A percentile compares a stretch with the other conserved stretches of the same genome.
Evolutionary conservation across 306 rosid genomes (phyloP).

Genomic region (Cicer bijugum): DNA sequence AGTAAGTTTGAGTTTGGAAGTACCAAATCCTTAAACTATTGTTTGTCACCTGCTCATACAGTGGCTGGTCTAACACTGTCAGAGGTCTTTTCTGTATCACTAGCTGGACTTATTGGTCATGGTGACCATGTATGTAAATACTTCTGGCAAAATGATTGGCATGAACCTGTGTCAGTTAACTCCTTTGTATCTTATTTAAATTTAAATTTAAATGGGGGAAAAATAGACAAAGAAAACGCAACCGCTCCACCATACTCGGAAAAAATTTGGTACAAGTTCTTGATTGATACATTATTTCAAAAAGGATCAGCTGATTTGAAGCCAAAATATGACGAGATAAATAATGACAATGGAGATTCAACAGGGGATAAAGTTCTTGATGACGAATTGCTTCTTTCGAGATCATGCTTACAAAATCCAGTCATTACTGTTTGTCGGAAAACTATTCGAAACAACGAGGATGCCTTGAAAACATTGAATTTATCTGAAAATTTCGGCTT

Average conservation of each 20-base stretch:
- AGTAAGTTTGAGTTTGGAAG: slow-evolving; percentile 57
- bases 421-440: slow-evolving; percentile 68
- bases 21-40: slow-evolving; percentile 47
- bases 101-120: slow-evolving; percentile 82
- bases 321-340: slow-evolving; percentile 48
- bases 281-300: slow-evolving; percentile 63
- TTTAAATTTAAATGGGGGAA: slow-evolving; percentile 40
- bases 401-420: slow-evolving; percentile 74
- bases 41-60: slow-evolving; percentile 55
- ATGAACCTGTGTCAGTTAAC: slow-evolving; percentile 41
- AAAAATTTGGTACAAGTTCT: slow-evolving; percentile 76
- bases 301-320: slow-evolving; percentile 54
- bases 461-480: slow-evolving; percentile 69
- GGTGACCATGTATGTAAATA: slow-evolving; percentile 76
- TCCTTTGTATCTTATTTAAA: slow-evolving; percentile 43
- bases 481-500: slow-evolving; percentile 66
- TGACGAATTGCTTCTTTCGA: slow-evolving; percentile 51
- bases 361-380: slow-evolving; percentile 45
- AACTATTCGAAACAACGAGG: slow-evolving; percentile 56
- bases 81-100: slow-evolving; percentile 79
- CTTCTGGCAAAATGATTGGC: slow-evolving; percentile 64
- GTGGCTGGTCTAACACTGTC: slow-evolving; percentile 76
- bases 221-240: slow-evolving; percentile 48
- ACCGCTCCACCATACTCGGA: slow-evolving; percentile 51
- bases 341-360: slow-evolving; percentile 43